Evolutionary conservation across 768 basidiomycete species (phyloP).

Genomic region (Roridomyces roridus): DNA sequence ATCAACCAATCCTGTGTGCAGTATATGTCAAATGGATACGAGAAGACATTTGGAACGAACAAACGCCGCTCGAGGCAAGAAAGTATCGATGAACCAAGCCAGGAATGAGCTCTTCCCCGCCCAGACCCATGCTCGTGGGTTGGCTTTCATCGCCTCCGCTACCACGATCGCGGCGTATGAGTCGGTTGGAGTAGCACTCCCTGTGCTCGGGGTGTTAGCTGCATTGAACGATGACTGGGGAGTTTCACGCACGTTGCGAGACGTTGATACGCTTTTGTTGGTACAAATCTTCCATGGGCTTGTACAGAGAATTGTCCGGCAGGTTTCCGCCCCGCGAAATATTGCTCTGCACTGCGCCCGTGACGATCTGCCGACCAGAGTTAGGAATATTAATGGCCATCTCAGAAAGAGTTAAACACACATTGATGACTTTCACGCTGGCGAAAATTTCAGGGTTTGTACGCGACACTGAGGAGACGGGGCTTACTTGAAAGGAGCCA

Average conservation of each 20-base stretch:
- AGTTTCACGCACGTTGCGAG: no score
- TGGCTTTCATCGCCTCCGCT: background rate
- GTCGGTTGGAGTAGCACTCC: no score
- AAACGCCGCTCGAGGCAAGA: no score
- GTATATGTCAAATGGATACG: no score
- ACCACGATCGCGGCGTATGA: slow-evolving; percentile 3
- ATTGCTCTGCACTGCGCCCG: slow-evolving; percentile 2
- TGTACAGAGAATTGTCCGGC: background rate
- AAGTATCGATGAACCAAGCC: background rate
- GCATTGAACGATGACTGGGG: no score
- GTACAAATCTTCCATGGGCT: background rate
- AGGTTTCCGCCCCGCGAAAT: background rate
- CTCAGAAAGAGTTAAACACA: background rate
- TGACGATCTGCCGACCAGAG: slow-evolving; percentile 1
- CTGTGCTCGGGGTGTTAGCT: background rate
- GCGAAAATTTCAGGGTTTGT: background rate
- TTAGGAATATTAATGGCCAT: background rate
- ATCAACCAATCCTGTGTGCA: no score
- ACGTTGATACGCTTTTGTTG: no score
- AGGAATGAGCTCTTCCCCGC: background rate
- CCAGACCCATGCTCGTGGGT: background rate
- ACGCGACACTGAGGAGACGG: background rate
- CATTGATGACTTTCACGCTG: slow-evolving; percentile 20
- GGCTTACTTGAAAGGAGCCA: slow-evolving; percentile 2
- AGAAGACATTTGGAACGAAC: no score